Conservation (phyloP, 2,329 filamentous ascomycete genomes). For the Paraphoma sp. region DNA sequence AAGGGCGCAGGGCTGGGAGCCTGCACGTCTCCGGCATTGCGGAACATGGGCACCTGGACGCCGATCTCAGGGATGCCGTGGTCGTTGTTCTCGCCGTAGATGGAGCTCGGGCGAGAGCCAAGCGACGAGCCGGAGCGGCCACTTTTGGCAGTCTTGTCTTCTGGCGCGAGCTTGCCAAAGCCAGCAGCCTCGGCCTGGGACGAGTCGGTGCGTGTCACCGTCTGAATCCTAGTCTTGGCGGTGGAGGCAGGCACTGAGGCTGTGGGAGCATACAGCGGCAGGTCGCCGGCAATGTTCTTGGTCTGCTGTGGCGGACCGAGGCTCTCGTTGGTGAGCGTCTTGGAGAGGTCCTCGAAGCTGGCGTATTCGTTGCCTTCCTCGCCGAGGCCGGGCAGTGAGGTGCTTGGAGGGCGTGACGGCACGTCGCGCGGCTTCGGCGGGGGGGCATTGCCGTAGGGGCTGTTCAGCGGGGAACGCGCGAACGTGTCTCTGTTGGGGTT, state of each 20-base stretch:
- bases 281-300: conserved; percentile 76
- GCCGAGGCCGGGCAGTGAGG: conserved; percentile 82
- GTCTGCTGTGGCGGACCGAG: conserved; percentile 70
- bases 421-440: conserved; percentile 46
- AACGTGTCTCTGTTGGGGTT: conserved; percentile 71
- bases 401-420: conserved; percentile 72
- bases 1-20: conserved; percentile 81
- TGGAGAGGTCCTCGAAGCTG: conserved; percentile 58
- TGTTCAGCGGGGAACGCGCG: conserved; percentile 85
- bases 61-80: conserved; percentile 93
- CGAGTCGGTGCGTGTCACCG: conserved; percentile 92
- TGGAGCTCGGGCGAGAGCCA: conserved; percentile 60
- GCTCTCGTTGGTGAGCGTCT: conserved; percentile 40
- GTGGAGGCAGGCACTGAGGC: conserved; percentile 82
- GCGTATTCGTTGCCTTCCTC: conserved; percentile 92
- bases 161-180: conserved; percentile 66
- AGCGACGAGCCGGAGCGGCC: conserved; percentile 42
- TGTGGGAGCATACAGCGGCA: conserved; percentile 88
- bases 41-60: conserved; percentile 91
- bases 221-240: conserved; percentile 81
- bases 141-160: conserved; percentile 38
- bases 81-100: conserved; percentile 69
- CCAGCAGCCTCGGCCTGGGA: conserved; percentile 83
- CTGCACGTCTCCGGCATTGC: conserved; percentile 91
- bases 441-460: conserved; percentile 60